These are phyloP conservation scores for Phytophthora hibernalis DNA, from an alignment of 352 stramenopile species.

Conservation along the genomic window DNA sequence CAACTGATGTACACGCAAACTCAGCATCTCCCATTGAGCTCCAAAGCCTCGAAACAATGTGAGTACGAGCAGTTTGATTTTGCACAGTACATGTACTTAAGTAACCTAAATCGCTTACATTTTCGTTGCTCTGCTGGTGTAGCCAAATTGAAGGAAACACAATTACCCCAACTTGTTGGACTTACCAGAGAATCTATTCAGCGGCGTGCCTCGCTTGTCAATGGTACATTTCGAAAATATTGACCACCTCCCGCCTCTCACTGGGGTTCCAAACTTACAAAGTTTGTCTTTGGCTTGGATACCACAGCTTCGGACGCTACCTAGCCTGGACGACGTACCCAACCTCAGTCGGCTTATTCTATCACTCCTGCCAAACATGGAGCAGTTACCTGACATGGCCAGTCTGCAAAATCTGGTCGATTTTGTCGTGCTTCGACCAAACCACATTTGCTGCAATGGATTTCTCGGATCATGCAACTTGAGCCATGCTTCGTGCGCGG, in stretches of 20 bases:
- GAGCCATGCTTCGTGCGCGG: conserved; percentile 31
- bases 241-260: conserved; percentile 13
- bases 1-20: conserved; percentile 39
- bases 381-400: conserved; percentile 29
- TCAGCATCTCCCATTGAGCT: conserved; percentile 29
- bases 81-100: too few relatives aligned
- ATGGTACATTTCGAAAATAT: conserved; percentile 22
- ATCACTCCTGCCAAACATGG: conserved; percentile 14
- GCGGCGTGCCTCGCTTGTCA: conserved; percentile 20
- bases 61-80: background rate
- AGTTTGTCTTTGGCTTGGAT: conserved; percentile 33
- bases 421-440: conserved; percentile 21
- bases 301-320: conserved; percentile 21
- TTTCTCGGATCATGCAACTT: conserved; percentile 41
- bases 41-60: conserved; percentile 17
- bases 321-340: conserved; percentile 19
- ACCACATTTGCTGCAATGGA: conserved; percentile 43
- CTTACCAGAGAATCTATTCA: conserved; percentile 34
- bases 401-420: conserved; percentile 16
- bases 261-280: conserved; percentile 26
- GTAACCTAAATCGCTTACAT: background rate
- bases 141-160: conserved; percentile 26
- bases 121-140: background rate
- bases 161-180: conserved; percentile 3
- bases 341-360: conserved; percentile 23